These are phyloP conservation scores for Solanum pimpinellifolium DNA, from an alignment of 257 asterid species.

Conservation along the genomic window DNA sequence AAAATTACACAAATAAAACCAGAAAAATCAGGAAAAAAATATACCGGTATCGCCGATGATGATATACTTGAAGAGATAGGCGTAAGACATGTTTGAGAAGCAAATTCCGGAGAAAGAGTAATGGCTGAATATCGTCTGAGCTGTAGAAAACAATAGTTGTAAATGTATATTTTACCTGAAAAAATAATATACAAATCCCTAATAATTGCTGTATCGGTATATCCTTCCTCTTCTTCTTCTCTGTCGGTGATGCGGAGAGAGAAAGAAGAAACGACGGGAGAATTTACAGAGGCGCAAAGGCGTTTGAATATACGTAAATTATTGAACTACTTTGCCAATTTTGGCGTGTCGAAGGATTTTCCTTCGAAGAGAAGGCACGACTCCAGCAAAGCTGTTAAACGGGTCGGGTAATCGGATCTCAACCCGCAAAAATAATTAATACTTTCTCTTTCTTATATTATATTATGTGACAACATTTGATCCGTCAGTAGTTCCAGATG, in stretches of 20 bases:
- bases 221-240: not conserved
- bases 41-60: conserved; percentile 96
- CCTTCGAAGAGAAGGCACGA: not conserved
- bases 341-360: not conserved
- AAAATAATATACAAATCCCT: not conserved
- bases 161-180: not conserved
- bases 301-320: not conserved
- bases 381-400: not conserved
- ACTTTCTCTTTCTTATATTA: no score
- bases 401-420: not conserved
- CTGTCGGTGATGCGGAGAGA: not conserved
- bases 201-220: not conserved
- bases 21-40: not conserved
- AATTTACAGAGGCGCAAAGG: not conserved
- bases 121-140: not conserved
- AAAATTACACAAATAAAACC: not conserved
- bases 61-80: conserved; percentile 80
- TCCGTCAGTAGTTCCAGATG: accelerated
- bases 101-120: not conserved
- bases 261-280: not conserved
- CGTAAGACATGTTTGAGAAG: conserved; percentile 52
- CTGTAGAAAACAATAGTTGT: not conserved
- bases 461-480: no score
- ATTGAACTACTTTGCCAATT: not conserved
- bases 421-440: not conserved